Base-by-base conservation (phyloP, 495 filamentous ascomycete species). In the Penicillium goetzii region DNA sequence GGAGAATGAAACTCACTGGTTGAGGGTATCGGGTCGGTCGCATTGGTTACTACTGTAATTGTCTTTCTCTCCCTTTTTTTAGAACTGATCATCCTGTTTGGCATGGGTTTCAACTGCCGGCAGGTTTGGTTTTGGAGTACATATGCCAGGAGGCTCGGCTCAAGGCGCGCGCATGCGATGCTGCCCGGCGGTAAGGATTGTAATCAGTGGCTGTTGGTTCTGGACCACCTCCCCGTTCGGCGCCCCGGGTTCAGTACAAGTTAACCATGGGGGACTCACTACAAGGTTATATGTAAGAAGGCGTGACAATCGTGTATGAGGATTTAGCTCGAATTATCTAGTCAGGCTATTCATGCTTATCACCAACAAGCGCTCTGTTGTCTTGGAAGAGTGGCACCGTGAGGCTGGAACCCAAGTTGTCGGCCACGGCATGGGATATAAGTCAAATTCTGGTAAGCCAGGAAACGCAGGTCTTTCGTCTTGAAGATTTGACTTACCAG, bases 81-180 rank as follows among this genome's bases (percentile, higher is more conserved):
- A 8, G 55, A 34, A 4, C 43, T 26, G 4, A 10, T 30, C 4
- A 15, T 30, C 12, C 5, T n/a, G 53, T 38, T 63, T 45, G 11
- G 21, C 56, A 50, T 15, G 14, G 21, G 56, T 63, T 63, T 63
- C 50, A 63, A 59, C 32, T 60, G 34, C 60, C 54, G 54, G 28
- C 36, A 58, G n/a, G 9, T 32, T 51, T 8, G 33, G 23, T 34
- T 32, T 14, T 58, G 21, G 21, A 25, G 25, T 21, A 28, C 45
- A 12, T 23, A 47, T 23, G 58, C 58, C 45, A 59, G 58, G 58
- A 38, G 52, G 23, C n/a, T 30, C 15, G 23, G 32, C 26, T 45
- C 15, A 63, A 66, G 45, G 40, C 64, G 64, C 60, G 49, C 60
- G 56, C 60, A 62, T 66, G 45, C 57, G 36, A 12, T 43, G 21